Base-by-base conservation (phyloP, 2,329 filamentous ascomycete genomes). In the Emericellopsis atlantica region DNA sequence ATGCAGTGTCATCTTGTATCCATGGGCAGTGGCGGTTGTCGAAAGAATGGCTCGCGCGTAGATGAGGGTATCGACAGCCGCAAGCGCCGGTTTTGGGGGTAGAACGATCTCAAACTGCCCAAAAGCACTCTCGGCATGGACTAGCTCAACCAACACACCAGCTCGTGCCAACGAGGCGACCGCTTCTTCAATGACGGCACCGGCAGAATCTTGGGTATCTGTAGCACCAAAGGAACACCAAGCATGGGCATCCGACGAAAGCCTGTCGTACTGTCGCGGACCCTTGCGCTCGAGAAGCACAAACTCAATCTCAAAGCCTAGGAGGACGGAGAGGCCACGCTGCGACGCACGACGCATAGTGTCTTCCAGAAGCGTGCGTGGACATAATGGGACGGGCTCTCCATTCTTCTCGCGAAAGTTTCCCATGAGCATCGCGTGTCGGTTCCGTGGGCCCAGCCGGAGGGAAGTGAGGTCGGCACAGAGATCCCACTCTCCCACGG, bases 291-390 rank as follows among this genome's bases (percentile, higher is more conserved):
- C 68, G 47, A 90, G 64, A 47, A 93, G 79, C 1, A 84, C 69
- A 9, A 92, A 74, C 57, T 93, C 86, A 33, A 93, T 76, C 57
- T 94, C 87, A 48, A 92, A 93, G 0, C 86, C 87, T 14, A 87
- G 59, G 0, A 80, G 65, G 37, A 88, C 76, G 4, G 67, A 58
- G 3, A 86, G 64, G 2, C 67, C 65, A 32, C 3, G 12, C 26
- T 74, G 63, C 2, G 68, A 60, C 0, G 82, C 71, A 6, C 61
- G 59, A 0, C 69, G 61, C 2, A 81, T 53, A 0, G 78, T 64
- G 4, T 59, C 64, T 41, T 74, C 62, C 41, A 93, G 63, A 42
- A 80, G 55, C 34, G 76, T 65, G 41, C 84, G 71, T 1, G 86
- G 84, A 49, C 85, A 93, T 1, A 79, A 46, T 1, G 48, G 45